phyloP scores from a whole-genome alignment of 2,329 filamentous ascomycete species.

The Aspergillus sp. region DNA sequence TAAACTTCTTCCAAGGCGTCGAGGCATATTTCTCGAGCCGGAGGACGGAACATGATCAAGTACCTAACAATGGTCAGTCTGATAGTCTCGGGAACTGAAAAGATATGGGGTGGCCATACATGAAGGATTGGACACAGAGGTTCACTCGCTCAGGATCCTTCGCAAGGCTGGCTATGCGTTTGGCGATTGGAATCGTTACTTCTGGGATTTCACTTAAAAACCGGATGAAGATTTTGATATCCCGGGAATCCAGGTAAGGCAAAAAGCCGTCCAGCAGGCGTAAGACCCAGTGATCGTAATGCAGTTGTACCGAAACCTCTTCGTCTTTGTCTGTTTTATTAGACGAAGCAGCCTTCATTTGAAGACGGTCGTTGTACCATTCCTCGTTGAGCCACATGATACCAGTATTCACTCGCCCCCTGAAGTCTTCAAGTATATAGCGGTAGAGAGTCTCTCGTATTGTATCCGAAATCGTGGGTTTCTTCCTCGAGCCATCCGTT shows the following conservation, averaged over 20 bases:
- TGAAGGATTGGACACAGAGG: slow-evolving; percentile 57
- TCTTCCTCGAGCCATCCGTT: slow-evolving; percentile 19
- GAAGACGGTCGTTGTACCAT: slow-evolving; percentile 87
- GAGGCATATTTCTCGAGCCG: slow-evolving; percentile 56
- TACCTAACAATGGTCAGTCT: slow-evolving; percentile 40
- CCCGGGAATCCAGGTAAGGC: slow-evolving; percentile 85
- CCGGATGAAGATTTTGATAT: slow-evolving; percentile 78
- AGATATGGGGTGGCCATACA: slow-evolving; percentile 38
- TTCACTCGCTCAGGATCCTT: slow-evolving; percentile 63
- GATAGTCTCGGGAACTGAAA: neutral
- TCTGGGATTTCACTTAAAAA: slow-evolving; percentile 90
- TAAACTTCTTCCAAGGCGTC: slow-evolving; percentile 61
- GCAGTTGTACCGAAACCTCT: slow-evolving; percentile 45
- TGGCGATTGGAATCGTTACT: slow-evolving; percentile 69
- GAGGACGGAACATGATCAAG: slow-evolving; percentile 59
- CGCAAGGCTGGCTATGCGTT: slow-evolving; percentile 65
- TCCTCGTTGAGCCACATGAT: slow-evolving; percentile 96
- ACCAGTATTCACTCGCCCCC: slow-evolving; percentile 81
- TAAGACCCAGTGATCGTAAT: slow-evolving; percentile 78
- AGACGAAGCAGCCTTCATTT: slow-evolving; percentile 44
- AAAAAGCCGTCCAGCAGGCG: slow-evolving; percentile 85
- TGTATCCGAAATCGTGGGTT: slow-evolving; percentile 53
- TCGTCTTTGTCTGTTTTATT: slow-evolving; percentile 48
- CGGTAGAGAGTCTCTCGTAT: slow-evolving; percentile 80
- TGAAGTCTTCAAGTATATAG: slow-evolving; percentile 90